Evolutionary conservation across 2,329 filamentous ascomycete species (phyloP), one percentile per base, ranked within the genome.

Genomic region (Furcasterigmium furcatum): DNA sequence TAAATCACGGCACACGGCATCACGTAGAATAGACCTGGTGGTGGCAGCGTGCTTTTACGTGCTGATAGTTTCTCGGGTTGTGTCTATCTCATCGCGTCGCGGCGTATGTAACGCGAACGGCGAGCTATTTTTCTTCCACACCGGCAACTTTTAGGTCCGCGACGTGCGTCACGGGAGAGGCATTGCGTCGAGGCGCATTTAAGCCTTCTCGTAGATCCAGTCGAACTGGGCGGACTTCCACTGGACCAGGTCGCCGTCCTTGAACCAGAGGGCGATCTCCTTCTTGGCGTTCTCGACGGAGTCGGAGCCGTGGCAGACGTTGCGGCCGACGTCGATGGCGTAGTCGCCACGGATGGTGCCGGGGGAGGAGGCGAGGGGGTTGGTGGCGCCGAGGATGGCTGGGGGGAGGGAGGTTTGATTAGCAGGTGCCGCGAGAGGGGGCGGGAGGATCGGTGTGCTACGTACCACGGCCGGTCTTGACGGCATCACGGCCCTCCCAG

Each of bases 261-360:
- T 85, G 88, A 99, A 99, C 94, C 94, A 99, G 69, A 97, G 85
- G 65, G 86, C 87, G 70, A 99, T 99, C 82, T 99, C 94, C 88
- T 97, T 96, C 87, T 97, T 84, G 76, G 94, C 94, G 79, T 84
- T 96, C 85, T 99, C 94, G 74, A 99, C 92, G 70, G 81, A 85
- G 83, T 99, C 94, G 74, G 91, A 96, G 71, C 94, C 94, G 85
- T 99, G 94, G 88, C 92, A 97, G 78, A 97, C 91, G 82, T 99
- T 99, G 73, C 92, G 90, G 77, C 94, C 94, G 68, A 73, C 68
- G 50, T 74, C 83, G 62, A 92, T 88, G 72, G 88, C 87, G 72
- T 72, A 91, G 80, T 92, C 87, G 73, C 91, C 92, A 78, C 94
- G 92, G 83, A 99, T 99, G 79, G 94, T 99, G 71, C 94, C 94